Percentiles rank a stretch among this genome's conserved stretches.
phyloP scores from a whole-genome alignment of 495 filamentous ascomycete species.

The Aspergillus ostianus region DNA sequence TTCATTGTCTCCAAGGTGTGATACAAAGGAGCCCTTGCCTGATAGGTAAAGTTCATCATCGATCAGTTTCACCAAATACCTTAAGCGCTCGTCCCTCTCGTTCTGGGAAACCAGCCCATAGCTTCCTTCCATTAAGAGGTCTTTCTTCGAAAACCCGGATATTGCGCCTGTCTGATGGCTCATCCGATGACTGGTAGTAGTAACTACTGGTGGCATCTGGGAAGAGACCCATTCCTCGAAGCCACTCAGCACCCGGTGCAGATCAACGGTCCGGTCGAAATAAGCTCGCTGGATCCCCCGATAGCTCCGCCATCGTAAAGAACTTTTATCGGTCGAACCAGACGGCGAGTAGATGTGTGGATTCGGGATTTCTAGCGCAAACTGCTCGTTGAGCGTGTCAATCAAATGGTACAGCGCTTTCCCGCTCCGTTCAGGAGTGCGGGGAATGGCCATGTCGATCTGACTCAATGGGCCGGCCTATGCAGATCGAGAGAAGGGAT shows the following conservation, averaged over 20 bases:
- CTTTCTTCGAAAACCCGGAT: not conserved
- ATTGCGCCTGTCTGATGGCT: constrained; percentile 7
- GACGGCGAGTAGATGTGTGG: constrained; percentile 23
- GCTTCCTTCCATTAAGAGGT: not conserved
- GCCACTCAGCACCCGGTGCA: constrained; percentile 18
- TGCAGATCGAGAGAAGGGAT: not conserved
- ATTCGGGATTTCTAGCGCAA: constrained; percentile 25
- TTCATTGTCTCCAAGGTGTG: not conserved
- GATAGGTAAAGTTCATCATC: constrained; percentile 31
- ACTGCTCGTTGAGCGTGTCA: constrained; percentile 26
- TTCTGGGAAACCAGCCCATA: constrained; percentile 7
- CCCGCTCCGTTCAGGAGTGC: constrained; percentile 22
- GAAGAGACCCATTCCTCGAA: constrained; percentile 32
- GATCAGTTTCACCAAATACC: constrained; percentile 27
- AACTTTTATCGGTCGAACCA: constrained; percentile 1
- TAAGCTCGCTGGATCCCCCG: constrained; percentile 19
- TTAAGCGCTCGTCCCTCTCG: constrained; percentile 22
- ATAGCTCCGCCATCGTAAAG: constrained; percentile 16
- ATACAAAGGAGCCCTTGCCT: constrained; percentile 14
- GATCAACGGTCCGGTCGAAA: constrained; percentile 15
- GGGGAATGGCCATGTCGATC: constrained; percentile 12
- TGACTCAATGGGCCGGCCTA: not conserved
- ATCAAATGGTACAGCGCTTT: constrained; percentile 18
- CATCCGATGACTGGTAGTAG: not conserved
- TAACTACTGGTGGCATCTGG: not conserved